Evolutionary conservation across 352 stramenopile species (phyloP).

Genomic region (Thalassiosira livingstoniorum): DNA sequence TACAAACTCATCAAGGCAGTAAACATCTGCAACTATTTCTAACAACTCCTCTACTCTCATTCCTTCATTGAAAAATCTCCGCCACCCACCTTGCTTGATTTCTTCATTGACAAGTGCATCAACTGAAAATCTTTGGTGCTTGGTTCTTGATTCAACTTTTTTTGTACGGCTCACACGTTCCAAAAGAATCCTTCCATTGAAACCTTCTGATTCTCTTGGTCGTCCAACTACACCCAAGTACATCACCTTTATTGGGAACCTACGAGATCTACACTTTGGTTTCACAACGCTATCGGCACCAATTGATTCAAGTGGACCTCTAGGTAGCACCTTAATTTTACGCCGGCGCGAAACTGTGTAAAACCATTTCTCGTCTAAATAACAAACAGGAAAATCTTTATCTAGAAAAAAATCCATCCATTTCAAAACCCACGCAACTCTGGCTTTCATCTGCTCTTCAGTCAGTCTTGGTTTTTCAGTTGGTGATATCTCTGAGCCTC

Average conservation of each 20-base stretch:
- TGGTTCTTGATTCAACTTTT: too few relatives aligned
- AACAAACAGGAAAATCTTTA: not conserved
- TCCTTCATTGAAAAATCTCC: not conserved
- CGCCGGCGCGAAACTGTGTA: not conserved
- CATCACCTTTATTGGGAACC: not conserved
- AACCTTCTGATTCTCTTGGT: not conserved
- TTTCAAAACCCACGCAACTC: not conserved
- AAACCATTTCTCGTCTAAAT: not conserved
- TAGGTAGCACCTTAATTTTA: not conserved
- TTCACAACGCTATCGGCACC: not conserved
- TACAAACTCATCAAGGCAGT: not conserved
- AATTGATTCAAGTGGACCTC: not conserved
- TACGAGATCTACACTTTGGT: not conserved
- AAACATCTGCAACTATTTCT: not conserved
- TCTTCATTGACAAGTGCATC: not conserved
- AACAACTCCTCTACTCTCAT: not conserved
- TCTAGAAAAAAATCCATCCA: not conserved
- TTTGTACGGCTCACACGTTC: too few relatives aligned
- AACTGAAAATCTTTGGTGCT: not conserved
- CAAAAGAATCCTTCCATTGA: not conserved
- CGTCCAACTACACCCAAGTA: not conserved
- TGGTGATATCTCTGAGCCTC: not conserved
- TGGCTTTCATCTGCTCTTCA: not conserved
- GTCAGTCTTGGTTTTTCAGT: not conserved
- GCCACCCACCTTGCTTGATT: not conserved